Evolutionary conservation across 306 rosid species (phyloP).

Genomic region (Astragalus glycyphyllos): DNA sequence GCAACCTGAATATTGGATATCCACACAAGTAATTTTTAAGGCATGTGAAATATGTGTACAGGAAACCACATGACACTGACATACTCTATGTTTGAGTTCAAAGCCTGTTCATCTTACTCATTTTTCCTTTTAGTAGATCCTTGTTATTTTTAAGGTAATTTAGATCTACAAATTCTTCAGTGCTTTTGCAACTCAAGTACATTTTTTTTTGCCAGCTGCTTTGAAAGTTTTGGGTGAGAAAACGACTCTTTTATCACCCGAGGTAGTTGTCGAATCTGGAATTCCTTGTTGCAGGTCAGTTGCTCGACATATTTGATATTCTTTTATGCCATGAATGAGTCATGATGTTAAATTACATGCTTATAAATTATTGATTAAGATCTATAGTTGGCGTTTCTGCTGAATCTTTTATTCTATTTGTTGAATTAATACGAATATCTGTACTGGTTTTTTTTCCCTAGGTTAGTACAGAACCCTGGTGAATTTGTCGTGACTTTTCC

Average conservation of each 20-base stretch:
- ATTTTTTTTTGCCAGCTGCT: slow-evolving; percentile 86
- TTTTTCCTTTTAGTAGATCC: slow-evolving; percentile 22
- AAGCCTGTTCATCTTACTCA: no score
- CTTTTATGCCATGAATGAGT: slow-evolving; percentile 26
- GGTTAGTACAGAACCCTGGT: slow-evolving; percentile 98
- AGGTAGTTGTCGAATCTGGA: slow-evolving; percentile 73
- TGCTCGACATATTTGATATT: slow-evolving; percentile 36
- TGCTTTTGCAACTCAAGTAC: slow-evolving; percentile 58
- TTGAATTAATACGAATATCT: slow-evolving; percentile 49
- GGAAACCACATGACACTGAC: no score
- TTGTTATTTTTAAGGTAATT: slow-evolving; percentile 33
- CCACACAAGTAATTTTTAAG: no score
- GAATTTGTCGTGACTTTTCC: slow-evolving; percentile 99
- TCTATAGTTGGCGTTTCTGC: slow-evolving; percentile 36
- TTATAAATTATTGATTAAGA: slow-evolving; percentile 32
- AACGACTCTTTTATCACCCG: slow-evolving; percentile 91
- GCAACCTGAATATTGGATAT: no score
- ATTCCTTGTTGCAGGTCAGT: slow-evolving; percentile 98
- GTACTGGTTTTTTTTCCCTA: slow-evolving; percentile 51
- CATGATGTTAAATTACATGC: slow-evolving; percentile 11
- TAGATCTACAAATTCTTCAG: slow-evolving; percentile 46
- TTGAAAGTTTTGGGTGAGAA: slow-evolving; percentile 91
- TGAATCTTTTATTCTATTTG: slow-evolving; percentile 36
- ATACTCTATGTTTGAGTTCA: no score
- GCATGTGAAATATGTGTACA: no score